Evolutionary conservation across 2,329 filamentous ascomycete species (phyloP).

Genomic region (Phoma herbarum): DNA sequence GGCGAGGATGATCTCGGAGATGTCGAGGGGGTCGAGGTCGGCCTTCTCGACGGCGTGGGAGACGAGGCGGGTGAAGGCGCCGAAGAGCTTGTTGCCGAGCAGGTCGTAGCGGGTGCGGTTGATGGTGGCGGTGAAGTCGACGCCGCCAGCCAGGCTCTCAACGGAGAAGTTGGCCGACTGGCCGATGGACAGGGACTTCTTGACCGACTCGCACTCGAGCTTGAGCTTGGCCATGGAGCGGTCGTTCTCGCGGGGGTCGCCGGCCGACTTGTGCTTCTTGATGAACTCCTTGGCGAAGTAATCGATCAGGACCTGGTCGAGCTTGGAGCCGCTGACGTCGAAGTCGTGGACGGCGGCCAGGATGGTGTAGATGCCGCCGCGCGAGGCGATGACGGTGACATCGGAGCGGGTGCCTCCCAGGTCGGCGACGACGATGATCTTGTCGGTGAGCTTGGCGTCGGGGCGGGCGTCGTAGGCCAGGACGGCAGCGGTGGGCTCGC

Average conservation of each 20-base stretch:
- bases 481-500: slow-evolving; percentile 87
- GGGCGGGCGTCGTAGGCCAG: slow-evolving; percentile 90
- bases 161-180: slow-evolving; percentile 91
- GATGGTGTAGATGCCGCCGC: slow-evolving; percentile 95
- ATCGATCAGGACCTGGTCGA: slow-evolving; percentile 92
- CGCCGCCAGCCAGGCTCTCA: slow-evolving; percentile 86
- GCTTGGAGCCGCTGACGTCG: slow-evolving; percentile 83
- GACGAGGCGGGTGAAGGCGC: slow-evolving; percentile 85
- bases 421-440: slow-evolving; percentile 90
- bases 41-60: slow-evolving; percentile 91
- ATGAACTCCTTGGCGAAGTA: slow-evolving; percentile 99
- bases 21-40: slow-evolving; percentile 86
- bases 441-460: slow-evolving; percentile 78
- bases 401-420: slow-evolving; percentile 93
- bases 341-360: slow-evolving; percentile 95
- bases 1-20: slow-evolving; percentile 92
- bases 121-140: slow-evolving; percentile 90
- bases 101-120: slow-evolving; percentile 95
- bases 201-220: slow-evolving; percentile 87
- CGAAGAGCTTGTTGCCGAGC: slow-evolving; percentile 84
- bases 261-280: slow-evolving; percentile 83
- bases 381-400: slow-evolving; percentile 86
- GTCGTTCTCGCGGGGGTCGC: slow-evolving; percentile 81
- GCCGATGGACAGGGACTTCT: slow-evolving; percentile 90
- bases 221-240: slow-evolving; percentile 90